These are phyloP conservation scores for Aspergillus eucalypticola DNA, from an alignment of 2,329 filamentous ascomycete genomes.

Conservation along the genomic window DNA sequence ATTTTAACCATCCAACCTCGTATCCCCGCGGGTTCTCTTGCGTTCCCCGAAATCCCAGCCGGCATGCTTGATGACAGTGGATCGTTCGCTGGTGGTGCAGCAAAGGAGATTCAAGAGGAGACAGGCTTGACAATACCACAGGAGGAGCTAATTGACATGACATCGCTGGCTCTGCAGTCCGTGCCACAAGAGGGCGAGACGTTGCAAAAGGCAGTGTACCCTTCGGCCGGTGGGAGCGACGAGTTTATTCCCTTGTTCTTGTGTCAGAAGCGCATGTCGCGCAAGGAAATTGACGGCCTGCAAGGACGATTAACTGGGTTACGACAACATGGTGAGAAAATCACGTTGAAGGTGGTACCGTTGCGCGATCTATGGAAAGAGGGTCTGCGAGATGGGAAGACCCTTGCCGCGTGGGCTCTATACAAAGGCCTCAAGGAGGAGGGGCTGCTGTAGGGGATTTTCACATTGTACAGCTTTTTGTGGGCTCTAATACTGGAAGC, in stretches of 20 bases:
- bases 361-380: slow-evolving; percentile 56
- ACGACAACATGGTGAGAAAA: slow-evolving; percentile 58
- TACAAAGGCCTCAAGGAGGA: slow-evolving; percentile 55
- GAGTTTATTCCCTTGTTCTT: slow-evolving; percentile 61
- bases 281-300: slow-evolving; percentile 51
- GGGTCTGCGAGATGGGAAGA: slow-evolving; percentile 57
- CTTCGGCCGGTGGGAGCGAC: slow-evolving; percentile 58
- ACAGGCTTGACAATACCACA: slow-evolving; percentile 54
- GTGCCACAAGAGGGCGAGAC: slow-evolving; percentile 31
- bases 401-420: slow-evolving; percentile 56
- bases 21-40: slow-evolving; percentile 56
- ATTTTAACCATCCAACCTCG: slow-evolving; percentile 60
- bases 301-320: slow-evolving; percentile 57
- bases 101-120: slow-evolving; percentile 60
- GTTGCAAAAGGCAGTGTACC: slow-evolving; percentile 55
- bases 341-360: slow-evolving; percentile 57
- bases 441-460: slow-evolving; percentile 39
- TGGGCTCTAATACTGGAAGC: neutral
- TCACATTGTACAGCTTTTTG: neutral
- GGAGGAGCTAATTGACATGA: slow-evolving; percentile 56
- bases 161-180: slow-evolving; percentile 47
- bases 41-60: slow-evolving; percentile 59
- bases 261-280: slow-evolving; percentile 54
- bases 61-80: slow-evolving; percentile 61
- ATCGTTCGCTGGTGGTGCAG: slow-evolving; percentile 56